Base-by-base conservation (phyloP, 306 rosid species). In the Begonia peltatifolia region DNA sequence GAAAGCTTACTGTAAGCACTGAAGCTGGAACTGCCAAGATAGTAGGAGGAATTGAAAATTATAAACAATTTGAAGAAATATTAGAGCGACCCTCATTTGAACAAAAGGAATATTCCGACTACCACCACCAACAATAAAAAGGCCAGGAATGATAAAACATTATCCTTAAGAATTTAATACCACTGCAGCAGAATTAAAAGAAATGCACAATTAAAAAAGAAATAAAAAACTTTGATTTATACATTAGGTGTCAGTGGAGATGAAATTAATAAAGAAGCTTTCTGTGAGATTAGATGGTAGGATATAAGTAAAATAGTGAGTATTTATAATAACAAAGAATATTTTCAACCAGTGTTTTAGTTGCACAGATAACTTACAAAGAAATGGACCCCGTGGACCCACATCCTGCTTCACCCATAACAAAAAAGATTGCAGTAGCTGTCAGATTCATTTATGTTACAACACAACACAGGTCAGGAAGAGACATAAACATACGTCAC, bases 311-410 rank as follows among this genome's bases (percentile, higher is more conserved):
- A 17, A 17, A 17, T 17, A 17, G 18, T 17, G 18, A 17, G 18
- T 17, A 17, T 17, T 17, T 17, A 17, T 17, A 17, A 17, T 17
- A 17, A 17, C 18, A 17, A 17, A 17, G 18, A 17, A 17, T 17
- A 17, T 17, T 17, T 17, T 17, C 18, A 17, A 17, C 18, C 1
- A 17, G 18, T 17, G 18, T 17, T 17, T 17, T 17, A 17, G 18
- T 17, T 17, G 18, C 18, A 6, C 4, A 55, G 71, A 42, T 44
- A 43, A 75, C 95, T 76, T 70, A 89, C 97, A 89, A 79, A 65
- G 84, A 62, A 89, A 46, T 23, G 97, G 97, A 41, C 97, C 97
- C 97, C 97, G 84, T 6, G 71, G 68, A 12, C 97, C 97, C 72
- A 89, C 95, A 77, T 89, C 97, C 14, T 63, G 71, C 51, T 84